Evolutionary conservation across 1,139 yeast genomes (phyloP), one percentile per base, ranked within the genome.

Genomic region (Taphrina flavorubra): DNA sequence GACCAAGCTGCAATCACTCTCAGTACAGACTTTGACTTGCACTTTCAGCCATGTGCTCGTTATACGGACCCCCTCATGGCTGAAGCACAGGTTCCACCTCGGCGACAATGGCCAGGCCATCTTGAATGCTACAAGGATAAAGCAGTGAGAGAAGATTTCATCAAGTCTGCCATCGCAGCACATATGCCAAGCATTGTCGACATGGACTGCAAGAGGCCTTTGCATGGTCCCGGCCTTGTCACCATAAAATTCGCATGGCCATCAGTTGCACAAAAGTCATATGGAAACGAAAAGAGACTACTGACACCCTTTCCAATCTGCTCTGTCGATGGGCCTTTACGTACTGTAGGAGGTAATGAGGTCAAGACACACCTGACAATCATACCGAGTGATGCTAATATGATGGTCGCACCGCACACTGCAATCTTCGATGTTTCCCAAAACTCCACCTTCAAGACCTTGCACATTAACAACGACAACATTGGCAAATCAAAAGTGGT

Each of bases 201-300:
- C 16, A 51, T 39, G 7, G 36, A 49, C 36, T n/a, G 10, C 53
- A 20, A 20, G 14, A 25, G 53, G 20, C 53, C 31, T 11, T 11
- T 49, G 2, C 36, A 49, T 11, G 40, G 56, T 31, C 44, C 51
- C 1, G 53, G 18, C 6, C 44, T 36, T 10, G 37, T 31, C 5
- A 39, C 40, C 7, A 18, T 40, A 47, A 37, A 18, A 13, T 34
- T 51, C 16, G 47, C 46, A 18, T 64, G 66, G 57, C 65, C 70
- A 36, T 55, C 60, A 14, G 68, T 68, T 34, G 68, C 64, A 11
- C 70, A 64, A 40, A 68, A 68, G 39, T 68, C 70, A 2, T 68
- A 68, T 47, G 68, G 68, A 11, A 39, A 44, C 36, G 70, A 68
- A 46, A 68, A 68, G 47, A 63, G 70, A n/a, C 66, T 58, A 34